Percentiles rank a stretch among this genome's conserved stretches.
These are phyloP conservation scores for Tulasnella sp. DNA, from an alignment of 768 basidiomycete species.

Conservation along the genomic window DNA sequence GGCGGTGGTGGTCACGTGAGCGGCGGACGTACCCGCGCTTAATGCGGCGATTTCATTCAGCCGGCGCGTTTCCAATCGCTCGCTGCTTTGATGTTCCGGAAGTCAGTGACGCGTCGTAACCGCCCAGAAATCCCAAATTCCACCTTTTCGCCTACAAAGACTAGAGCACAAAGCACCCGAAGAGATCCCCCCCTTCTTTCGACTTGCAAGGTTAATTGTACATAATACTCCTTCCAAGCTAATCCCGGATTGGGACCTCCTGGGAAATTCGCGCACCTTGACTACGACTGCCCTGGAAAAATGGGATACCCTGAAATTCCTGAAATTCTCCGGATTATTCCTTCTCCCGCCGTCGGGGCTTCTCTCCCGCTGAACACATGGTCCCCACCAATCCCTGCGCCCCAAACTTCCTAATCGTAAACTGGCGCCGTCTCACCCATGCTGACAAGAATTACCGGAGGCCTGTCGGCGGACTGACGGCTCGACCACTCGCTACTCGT, in stretches of 20 bases:
- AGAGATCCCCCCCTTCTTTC: too few relatives aligned
- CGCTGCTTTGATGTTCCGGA: not conserved
- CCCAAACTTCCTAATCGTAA: not conserved
- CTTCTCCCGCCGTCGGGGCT: not conserved
- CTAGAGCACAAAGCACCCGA: too few relatives aligned
- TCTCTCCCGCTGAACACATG: conserved; percentile 2
- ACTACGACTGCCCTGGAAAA: not conserved
- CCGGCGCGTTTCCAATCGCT: not conserved
- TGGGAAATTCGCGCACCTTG: not conserved
- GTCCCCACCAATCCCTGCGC: not conserved
- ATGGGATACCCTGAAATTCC: not conserved
- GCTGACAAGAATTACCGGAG: not conserved
- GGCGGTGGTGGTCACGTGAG: not conserved
- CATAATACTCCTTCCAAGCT: not conserved
- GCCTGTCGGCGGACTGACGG: not conserved
- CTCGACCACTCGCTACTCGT: not conserved
- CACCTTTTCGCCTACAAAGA: not conserved
- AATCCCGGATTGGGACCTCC: not conserved
- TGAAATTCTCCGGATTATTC: not conserved
- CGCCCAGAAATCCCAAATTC: not conserved
- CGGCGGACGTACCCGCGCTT: not conserved
- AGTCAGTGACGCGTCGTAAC: not conserved
- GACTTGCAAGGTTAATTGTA: not conserved
- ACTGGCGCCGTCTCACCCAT: not conserved
- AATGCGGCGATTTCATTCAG: not conserved